These are phyloP conservation scores for Acidiella bohemica DNA, from an alignment of 495 filamentous ascomycete genomes.

Conservation along the genomic window DNA sequence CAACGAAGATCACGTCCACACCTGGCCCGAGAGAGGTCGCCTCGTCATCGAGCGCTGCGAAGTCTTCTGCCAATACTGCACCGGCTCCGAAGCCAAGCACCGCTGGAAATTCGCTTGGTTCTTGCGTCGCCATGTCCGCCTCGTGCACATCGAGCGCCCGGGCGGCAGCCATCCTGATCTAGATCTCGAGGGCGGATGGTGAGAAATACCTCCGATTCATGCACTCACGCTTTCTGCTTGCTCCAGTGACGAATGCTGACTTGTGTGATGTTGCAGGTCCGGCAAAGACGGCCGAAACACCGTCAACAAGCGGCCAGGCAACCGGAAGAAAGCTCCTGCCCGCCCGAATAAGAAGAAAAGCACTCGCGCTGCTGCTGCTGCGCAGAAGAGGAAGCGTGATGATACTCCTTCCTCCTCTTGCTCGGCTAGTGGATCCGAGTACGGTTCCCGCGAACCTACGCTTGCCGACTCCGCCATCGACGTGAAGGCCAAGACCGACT, in stretches of 20 bases:
- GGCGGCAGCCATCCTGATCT: not conserved
- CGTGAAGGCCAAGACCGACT: too few relatives aligned
- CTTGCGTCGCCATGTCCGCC: slow-evolving; percentile 3
- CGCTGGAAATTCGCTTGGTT: slow-evolving; percentile 5
- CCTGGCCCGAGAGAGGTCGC: slow-evolving; percentile 5
- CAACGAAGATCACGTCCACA: not conserved
- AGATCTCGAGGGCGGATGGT: not conserved
- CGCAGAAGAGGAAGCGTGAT: too few relatives aligned
- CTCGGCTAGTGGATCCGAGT: too few relatives aligned
- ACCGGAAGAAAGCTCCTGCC: not conserved
- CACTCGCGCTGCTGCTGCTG: too few relatives aligned
- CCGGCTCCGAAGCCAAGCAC: not conserved
- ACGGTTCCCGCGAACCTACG: too few relatives aligned
- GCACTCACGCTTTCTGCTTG: too few relatives aligned
- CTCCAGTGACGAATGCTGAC: not conserved
- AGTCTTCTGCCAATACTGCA: slow-evolving; percentile 10
- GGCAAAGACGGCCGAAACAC: not conserved
- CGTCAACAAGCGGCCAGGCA: not conserved
- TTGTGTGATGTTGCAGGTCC: not conserved
- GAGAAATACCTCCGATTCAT: not conserved
- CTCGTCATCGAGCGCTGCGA: slow-evolving; percentile 9
- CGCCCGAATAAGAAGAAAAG: not conserved
- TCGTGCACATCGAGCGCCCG: not conserved
- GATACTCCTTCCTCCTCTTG: too few relatives aligned
- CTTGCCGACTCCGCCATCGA: too few relatives aligned